These are phyloP conservation scores for Barnettozyma siamensis DNA, from an alignment of 805 yeast genomes.

Conservation along the genomic window DNA sequence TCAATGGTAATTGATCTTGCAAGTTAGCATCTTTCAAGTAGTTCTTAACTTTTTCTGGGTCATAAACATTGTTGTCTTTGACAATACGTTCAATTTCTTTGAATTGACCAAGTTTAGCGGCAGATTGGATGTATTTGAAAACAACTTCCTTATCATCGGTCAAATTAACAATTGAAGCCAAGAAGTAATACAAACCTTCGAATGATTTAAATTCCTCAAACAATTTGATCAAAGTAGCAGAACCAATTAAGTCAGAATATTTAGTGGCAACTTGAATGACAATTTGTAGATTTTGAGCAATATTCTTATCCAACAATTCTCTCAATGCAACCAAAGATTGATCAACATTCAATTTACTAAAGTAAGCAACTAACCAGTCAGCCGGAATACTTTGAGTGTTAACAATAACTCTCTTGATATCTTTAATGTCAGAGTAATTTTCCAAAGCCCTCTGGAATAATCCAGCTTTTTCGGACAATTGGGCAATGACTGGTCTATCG, in stretches of 20 bases:
- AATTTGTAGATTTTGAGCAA: conserved; percentile 84
- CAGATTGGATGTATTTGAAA: conserved; percentile 91
- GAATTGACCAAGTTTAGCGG: conserved; percentile 82
- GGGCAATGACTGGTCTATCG: conserved; percentile 89
- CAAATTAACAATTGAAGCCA: conserved; percentile 87
- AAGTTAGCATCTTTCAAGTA: conserved; percentile 90
- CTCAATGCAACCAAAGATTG: conserved; percentile 84
- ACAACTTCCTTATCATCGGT: conserved; percentile 95
- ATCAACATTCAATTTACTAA: conserved; percentile 91
- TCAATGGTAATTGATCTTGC: conserved; percentile 93
- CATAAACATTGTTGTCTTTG: conserved; percentile 88
- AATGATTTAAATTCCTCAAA: conserved; percentile 90
- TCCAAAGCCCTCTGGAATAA: conserved; percentile 93
- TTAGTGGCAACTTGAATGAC: conserved; percentile 96
- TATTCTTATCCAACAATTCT: conserved; percentile 74
- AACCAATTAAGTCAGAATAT: conserved; percentile 89
- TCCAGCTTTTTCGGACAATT: conserved; percentile 93
- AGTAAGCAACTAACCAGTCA: conserved; percentile 91
- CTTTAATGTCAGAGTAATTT: conserved; percentile 90
- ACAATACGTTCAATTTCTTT: conserved; percentile 95
- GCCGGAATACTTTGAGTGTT: conserved; percentile 79
- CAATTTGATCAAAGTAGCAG: conserved; percentile 75
- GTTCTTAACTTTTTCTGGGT: conserved; percentile 96
- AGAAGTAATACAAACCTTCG: conserved; percentile 92
- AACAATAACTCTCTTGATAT: conserved; percentile 90